phyloP scores from a whole-genome alignment of 164 flowering plant species.

The Protea cynaroides region DNA sequence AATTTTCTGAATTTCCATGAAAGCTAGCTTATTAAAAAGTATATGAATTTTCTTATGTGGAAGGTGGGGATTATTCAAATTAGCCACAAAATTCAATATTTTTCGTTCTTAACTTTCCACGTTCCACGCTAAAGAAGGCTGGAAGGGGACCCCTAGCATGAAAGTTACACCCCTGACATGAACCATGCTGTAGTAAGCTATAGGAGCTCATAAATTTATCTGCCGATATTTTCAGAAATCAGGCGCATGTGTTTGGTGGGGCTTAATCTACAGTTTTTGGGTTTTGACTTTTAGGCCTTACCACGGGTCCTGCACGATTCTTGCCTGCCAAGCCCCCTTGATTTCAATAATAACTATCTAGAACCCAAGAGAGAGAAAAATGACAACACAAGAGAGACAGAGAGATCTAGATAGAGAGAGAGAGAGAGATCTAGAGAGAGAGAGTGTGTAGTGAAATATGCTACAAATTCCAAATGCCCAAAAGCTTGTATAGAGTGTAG shows the following conservation, averaged over 20 bases:
- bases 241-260: constrained; percentile 6
- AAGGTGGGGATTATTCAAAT: too few relatives aligned
- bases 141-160: background rate
- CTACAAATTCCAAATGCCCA: too few relatives aligned
- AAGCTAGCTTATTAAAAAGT: background rate
- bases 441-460: background rate
- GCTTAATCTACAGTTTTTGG: constrained; percentile 9
- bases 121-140: background rate
- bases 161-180: constrained; percentile 10
- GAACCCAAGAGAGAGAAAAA: background rate
- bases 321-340: too few relatives aligned
- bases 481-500: too few relatives aligned
- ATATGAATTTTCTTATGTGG: background rate
- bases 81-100: too few relatives aligned
- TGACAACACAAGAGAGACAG: too few relatives aligned
- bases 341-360: too few relatives aligned
- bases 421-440: constrained; percentile 3
- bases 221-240: background rate
- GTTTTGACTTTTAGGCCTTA: background rate
- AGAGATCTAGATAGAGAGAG: too few relatives aligned
- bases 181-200: constrained; percentile 7
- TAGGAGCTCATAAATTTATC: background rate
- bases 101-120: too few relatives aligned
- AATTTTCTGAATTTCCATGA: background rate
- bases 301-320: constrained; percentile 7